Conservation (phyloP, 768 basidiomycete genomes). For the Amanita polypyramis region DNA sequence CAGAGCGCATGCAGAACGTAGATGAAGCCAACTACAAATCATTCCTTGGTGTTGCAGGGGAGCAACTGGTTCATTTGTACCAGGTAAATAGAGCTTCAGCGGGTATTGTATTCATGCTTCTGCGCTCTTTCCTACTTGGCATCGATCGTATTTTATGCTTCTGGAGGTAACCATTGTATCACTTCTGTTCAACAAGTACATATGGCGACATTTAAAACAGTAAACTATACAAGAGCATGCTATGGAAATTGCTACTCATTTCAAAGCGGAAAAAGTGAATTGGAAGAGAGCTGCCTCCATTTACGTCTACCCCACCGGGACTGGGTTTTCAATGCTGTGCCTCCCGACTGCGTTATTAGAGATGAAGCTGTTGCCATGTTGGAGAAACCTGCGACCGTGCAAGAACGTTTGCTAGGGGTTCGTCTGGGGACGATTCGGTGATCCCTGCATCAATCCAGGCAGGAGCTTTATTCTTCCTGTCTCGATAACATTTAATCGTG, state of each 20-base stretch:
- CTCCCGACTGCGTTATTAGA: slow-evolving; percentile 26
- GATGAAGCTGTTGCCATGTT: slow-evolving; percentile 18
- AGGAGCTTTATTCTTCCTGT: too few relatives aligned
- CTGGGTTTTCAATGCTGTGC: slow-evolving; percentile 31
- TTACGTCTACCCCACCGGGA: slow-evolving; percentile 41
- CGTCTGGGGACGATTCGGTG: too few relatives aligned
- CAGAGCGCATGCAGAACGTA: slow-evolving; percentile 1
- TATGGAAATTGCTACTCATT: slow-evolving; percentile 28
- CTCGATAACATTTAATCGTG: too few relatives aligned
- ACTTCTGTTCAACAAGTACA: neutral
- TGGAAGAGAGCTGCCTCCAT: slow-evolving; percentile 25
- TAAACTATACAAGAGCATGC: slow-evolving; percentile 37
- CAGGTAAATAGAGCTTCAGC: slow-evolving; percentile 15
- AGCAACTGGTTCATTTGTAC: slow-evolving; percentile 18
- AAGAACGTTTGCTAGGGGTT: too few relatives aligned
- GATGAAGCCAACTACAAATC: slow-evolving; percentile 18
- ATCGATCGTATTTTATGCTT: slow-evolving; percentile 39
- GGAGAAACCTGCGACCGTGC: too few relatives aligned
- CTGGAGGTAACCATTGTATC: slow-evolving; percentile 29
- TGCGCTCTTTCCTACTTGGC: slow-evolving; percentile 38
- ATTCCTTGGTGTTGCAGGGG: slow-evolving; percentile 34
- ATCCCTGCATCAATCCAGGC: too few relatives aligned
- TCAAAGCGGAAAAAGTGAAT: slow-evolving; percentile 18
- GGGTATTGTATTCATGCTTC: slow-evolving; percentile 48
- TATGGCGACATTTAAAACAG: slow-evolving; percentile 15